Evolutionary conservation across 768 basidiomycete species (phyloP).

Genomic region (Exidia glandulosa): DNA sequence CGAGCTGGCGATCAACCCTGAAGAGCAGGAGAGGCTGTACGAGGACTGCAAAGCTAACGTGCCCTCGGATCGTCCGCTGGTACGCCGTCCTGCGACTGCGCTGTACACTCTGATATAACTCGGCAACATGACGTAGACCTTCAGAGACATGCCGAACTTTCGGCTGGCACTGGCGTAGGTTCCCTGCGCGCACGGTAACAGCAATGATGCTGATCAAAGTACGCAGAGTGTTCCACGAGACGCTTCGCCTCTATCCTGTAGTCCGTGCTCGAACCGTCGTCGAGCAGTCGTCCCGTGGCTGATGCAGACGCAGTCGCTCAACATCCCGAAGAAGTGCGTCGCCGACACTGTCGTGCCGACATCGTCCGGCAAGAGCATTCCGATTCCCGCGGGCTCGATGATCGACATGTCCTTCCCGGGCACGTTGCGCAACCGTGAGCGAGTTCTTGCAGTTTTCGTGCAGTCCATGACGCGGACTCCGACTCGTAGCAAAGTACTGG

Average conservation of each 20-base stretch:
- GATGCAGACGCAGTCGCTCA: not conserved
- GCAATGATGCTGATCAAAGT: not conserved
- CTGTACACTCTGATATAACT: too few species aligned
- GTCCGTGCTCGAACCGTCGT: too few species aligned
- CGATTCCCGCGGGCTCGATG: not conserved
- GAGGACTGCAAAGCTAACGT: not conserved
- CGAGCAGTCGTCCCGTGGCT: too few species aligned
- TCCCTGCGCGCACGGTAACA: not conserved
- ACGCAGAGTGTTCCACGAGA: not conserved
- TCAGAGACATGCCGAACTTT: slow-evolving; percentile 1
- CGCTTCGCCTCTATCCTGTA: not conserved
- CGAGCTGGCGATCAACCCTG: not conserved
- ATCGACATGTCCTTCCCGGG: not conserved
- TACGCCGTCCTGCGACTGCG: too few species aligned
- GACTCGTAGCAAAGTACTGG: slow-evolving; percentile 4
- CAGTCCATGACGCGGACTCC: not conserved
- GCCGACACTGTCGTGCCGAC: not conserved
- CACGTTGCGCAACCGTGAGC: not conserved
- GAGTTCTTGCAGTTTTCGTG: too few species aligned
- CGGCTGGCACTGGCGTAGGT: not conserved
- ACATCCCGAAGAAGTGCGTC: not conserved
- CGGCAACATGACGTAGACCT: too few species aligned
- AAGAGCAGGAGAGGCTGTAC: slow-evolving; percentile 4
- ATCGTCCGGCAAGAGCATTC: not conserved
- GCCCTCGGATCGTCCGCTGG: not conserved